Conservation (phyloP, 441 rosid species). For the Populus hybrid region DNA sequence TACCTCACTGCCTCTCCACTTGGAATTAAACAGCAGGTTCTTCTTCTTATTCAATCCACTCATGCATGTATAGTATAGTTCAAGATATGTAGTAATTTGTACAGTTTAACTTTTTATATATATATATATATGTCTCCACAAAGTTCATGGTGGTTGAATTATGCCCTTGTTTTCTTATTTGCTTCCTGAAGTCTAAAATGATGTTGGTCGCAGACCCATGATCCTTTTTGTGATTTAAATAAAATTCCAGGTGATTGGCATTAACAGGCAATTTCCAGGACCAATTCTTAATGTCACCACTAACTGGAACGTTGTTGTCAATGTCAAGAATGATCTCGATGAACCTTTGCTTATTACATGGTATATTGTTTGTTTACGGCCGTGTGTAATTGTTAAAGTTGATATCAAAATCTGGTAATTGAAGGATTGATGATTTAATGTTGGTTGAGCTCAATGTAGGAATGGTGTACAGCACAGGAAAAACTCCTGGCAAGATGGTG, state of each 20-base stretch:
- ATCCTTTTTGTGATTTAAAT: background rate
- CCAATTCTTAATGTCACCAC: constrained; percentile 80
- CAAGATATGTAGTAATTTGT: background rate
- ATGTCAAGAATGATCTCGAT: constrained; percentile 79
- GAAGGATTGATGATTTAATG: background rate
- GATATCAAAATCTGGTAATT: background rate
- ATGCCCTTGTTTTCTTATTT: background rate
- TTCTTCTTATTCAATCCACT: background rate
- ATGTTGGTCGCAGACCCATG: background rate
- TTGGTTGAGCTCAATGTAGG: constrained; percentile 36
- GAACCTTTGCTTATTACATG: constrained; percentile 85
- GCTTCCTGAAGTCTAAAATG: background rate
- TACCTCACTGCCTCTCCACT: constrained; percentile 67
- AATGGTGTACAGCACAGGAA: constrained; percentile 81
- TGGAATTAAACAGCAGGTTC: constrained; percentile 73
- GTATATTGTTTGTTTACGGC: constrained; percentile 28
- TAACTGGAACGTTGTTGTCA: constrained; percentile 79
- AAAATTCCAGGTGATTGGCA: constrained; percentile 65
- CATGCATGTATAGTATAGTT: background rate
- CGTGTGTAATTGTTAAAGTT: background rate
- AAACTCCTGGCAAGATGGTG: constrained; percentile 96
- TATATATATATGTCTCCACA: too few species aligned
- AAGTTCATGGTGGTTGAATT: background rate
- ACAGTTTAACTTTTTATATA: background rate
- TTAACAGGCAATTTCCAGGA: constrained; percentile 80